Evolutionary conservation across 1,284 basidiomycete genomes (phyloP).

Genomic region (Trichosporon sp.): DNA sequence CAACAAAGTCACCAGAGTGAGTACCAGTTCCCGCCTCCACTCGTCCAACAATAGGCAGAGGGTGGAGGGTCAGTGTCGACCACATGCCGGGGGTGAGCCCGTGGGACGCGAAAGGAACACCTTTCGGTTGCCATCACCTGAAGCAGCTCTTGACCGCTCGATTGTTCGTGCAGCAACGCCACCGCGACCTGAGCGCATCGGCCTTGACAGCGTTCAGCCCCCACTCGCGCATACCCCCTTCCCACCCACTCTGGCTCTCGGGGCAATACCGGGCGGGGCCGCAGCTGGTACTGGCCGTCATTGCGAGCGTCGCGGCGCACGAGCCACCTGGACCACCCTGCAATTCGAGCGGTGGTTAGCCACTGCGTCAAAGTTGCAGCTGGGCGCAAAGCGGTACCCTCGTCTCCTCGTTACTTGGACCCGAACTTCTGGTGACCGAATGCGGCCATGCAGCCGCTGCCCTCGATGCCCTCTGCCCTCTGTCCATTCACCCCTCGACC

Average conservation of each 20-base stretch:
- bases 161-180: neutral
- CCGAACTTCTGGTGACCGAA: neutral
- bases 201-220: neutral
- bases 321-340: neutral
- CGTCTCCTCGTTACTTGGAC: neutral
- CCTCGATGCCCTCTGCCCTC: neutral
- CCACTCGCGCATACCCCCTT: neutral
- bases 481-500: neutral
- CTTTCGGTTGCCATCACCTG: neutral
- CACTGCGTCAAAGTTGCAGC: neutral
- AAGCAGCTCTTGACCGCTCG: neutral
- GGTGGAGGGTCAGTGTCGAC: neutral
- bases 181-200: conserved; percentile 2
- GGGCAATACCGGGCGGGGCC: neutral
- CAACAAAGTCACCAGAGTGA: neutral
- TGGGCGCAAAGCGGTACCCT: neutral
- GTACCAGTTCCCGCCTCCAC: neutral
- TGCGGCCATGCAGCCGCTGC: neutral
- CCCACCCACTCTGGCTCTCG: neutral
- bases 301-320: neutral
- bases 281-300: neutral
- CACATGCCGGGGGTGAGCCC: neutral
- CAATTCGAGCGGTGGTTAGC: neutral
- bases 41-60: neutral
- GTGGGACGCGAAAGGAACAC: neutral